These are phyloP conservation scores for Hordeum vulgare DNA, from an alignment of 176 grass and related monocot genomes.

Conservation along the genomic window MorexV3_pseudomolecules_assembly NC_058523.1:47440863-47441362, in stretches of 20 bases:
- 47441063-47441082: slow-evolving; percentile 94
- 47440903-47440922: background rate
- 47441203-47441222: slow-evolving; percentile 19
- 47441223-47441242: slow-evolving; percentile 15
- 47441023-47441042: slow-evolving; percentile 81
- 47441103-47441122: slow-evolving; percentile 73
- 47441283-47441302: slow-evolving; percentile 88
- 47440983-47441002: slow-evolving; percentile 18
- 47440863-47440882: background rate
- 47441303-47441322: slow-evolving; percentile 41
- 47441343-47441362: slow-evolving; percentile 34
- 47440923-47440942: background rate
- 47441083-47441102: slow-evolving; percentile 63
- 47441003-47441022: background rate
- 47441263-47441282: slow-evolving; percentile 96
- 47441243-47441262: slow-evolving; percentile 55
- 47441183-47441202: slow-evolving; percentile 22
- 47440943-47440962: background rate
- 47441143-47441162: slow-evolving; percentile 40
- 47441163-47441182: slow-evolving; percentile 36
- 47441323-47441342: slow-evolving; percentile 40
- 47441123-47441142: slow-evolving; percentile 79
- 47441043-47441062: slow-evolving; percentile 72
- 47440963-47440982: background rate
- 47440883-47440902: slow-evolving; percentile 3